phyloP scores from a whole-genome alignment of 129 eudicot species.

The Dittrichia graveolens region DNA sequence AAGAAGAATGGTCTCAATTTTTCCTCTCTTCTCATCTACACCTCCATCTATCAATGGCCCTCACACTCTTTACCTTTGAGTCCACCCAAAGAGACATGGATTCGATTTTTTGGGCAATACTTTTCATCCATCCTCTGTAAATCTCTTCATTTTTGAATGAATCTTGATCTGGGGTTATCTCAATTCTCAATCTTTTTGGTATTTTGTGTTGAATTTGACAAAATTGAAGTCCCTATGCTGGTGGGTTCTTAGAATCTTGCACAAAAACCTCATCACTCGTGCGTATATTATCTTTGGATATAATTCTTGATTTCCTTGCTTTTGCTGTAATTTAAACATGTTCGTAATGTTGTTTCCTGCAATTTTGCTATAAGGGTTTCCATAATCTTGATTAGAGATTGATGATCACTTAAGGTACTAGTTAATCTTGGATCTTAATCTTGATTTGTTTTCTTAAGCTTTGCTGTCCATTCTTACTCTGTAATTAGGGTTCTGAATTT shows the following conservation, averaged over 20 bases:
- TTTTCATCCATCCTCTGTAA: slow-evolving; percentile 25
- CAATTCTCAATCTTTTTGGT: slow-evolving; percentile 22
- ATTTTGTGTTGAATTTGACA: slow-evolving; percentile 28
- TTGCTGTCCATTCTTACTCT: slow-evolving; percentile 14
- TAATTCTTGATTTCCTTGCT: slow-evolving; percentile 24
- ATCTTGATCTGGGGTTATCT: slow-evolving; percentile 43
- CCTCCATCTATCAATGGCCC: slow-evolving; percentile 48
- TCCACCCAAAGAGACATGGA: slow-evolving; percentile 65
- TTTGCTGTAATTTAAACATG: slow-evolving; percentile 27
- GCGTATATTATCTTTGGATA: slow-evolving; percentile 9
- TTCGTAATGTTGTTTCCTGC: slow-evolving; percentile 26
- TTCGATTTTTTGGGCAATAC: slow-evolving; percentile 36
- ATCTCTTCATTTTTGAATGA: slow-evolving; percentile 33
- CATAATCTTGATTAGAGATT: slow-evolving; percentile 21
- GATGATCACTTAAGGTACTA: background rate
- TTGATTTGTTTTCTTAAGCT: background rate
- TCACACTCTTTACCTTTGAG: slow-evolving; percentile 56
- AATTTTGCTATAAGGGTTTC: slow-evolving; percentile 14
- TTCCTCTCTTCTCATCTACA: slow-evolving; percentile 39
- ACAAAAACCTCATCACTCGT: background rate
- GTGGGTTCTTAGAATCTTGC: slow-evolving; percentile 29
- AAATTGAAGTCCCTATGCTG: slow-evolving; percentile 19
- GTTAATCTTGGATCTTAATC: slow-evolving; percentile 34
- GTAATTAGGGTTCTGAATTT: slow-evolving; percentile 29
- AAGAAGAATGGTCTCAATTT: slow-evolving; percentile 26